Base-by-base conservation (phyloP, 1,284 basidiomycete genomes). In the Prillingera fragicola region DNA sequence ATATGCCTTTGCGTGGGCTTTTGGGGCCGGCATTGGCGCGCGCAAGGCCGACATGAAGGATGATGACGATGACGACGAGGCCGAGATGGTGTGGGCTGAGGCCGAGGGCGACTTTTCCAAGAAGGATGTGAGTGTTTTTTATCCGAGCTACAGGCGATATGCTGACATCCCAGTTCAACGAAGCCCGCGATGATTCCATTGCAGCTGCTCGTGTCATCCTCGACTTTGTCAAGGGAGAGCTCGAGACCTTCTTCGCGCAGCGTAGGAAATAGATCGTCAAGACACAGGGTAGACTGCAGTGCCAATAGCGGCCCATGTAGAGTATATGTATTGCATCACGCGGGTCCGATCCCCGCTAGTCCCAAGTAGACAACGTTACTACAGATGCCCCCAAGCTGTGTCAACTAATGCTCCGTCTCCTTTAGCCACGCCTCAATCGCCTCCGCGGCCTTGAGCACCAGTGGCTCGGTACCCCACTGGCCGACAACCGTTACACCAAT, bases 381-480 rank as follows among this genome's bases (percentile, higher is more conserved):
- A n/a, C n/a, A n/a, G n/a, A n/a, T n/a, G n/a, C n/a, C n/a, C n/a
- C n/a, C n/a, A n/a, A n/a, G n/a, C n/a, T n/a, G n/a, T n/a, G n/a
- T n/a, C n/a, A n/a, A n/a, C 24, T 12, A 18, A 14, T 12, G 8
- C n/a, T 28, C 25, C 25, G 17, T n/a, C 41, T 36, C 22, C 39
- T 23, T 18, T 23, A 32, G 3, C 64, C 63, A 67, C 23, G 24
- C 19, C 41, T 69, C 66, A 5, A 69, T 46, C 6, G 24, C 55
- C 34, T 40, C 52, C 1, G 59, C 85, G 0, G 87, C 74, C 19
- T 65, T 62, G 48, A 87, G 63, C 0, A 91, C 75, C 45, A 81
- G 47, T 38, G 77, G 73, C 52, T 95, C 90, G 52, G 73, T 78
- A 0, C 94, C 94, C 92, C 92, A 97, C 59, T 91, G 90, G 2